A percentile compares a stretch with the other conserved stretches of the same genome.
Evolutionary conservation across 1,284 basidiomycete genomes (phyloP).

Genomic region (Athelia psychrophila): DNA sequence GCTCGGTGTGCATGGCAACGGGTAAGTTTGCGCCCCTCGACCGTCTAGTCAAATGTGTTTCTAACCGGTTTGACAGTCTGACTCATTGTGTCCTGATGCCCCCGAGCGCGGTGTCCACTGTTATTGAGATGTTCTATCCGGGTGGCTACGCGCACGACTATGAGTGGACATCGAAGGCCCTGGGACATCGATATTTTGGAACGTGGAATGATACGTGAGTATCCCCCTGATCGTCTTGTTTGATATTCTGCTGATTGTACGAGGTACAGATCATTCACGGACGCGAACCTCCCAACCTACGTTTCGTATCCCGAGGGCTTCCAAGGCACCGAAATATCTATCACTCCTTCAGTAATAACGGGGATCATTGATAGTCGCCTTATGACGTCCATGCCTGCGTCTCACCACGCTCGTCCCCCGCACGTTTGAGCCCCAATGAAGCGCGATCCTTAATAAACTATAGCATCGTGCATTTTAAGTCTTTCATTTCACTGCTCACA

Average conservation of each 20-base stretch:
- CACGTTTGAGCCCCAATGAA: too few relatives aligned
- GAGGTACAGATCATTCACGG: conserved; percentile 19
- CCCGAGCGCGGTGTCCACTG: conserved; percentile 58
- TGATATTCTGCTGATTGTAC: neutral
- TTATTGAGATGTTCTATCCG: conserved; percentile 82
- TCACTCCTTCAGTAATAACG: conserved; percentile 52
- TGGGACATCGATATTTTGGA: conserved; percentile 74
- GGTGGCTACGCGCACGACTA: conserved; percentile 81
- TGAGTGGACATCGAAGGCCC: conserved; percentile 67
- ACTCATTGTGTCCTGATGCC: conserved; percentile 80
- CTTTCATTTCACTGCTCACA: too few relatives aligned
- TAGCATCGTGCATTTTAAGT: too few relatives aligned
- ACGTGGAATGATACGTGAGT: conserved; percentile 76
- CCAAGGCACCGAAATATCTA: conserved; percentile 69
- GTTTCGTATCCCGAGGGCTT: conserved; percentile 76
- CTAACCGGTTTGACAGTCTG: too few relatives aligned
- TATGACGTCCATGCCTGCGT: conserved; percentile 17
- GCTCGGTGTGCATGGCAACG: conserved; percentile 16
- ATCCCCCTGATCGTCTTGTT: neutral
- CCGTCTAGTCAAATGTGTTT: too few relatives aligned
- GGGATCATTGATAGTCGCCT: conserved; percentile 58
- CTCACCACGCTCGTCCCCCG: conserved; percentile 1
- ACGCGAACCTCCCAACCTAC: conserved; percentile 46
- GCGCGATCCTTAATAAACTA: too few relatives aligned
- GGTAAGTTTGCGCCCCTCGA: neutral